Evolutionary conservation across 1,284 basidiomycete species (phyloP).

Genomic region (Mycosarcoma mackinlayi): DNA sequence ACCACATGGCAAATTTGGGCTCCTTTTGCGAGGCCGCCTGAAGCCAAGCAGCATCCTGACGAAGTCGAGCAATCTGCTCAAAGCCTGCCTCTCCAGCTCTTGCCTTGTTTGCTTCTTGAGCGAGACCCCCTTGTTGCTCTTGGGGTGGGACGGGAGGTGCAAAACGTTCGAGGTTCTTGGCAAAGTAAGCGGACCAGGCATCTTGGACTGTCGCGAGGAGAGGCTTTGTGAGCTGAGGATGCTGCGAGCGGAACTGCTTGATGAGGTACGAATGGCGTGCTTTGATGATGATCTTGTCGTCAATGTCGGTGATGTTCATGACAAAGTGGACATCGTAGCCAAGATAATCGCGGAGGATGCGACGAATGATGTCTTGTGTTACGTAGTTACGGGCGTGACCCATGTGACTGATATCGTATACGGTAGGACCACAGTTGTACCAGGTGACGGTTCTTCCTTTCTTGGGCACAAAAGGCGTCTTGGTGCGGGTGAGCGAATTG

Average conservation of each 20-base stretch:
- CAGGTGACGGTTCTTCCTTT: constrained; percentile 90
- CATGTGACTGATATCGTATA: constrained; percentile 98
- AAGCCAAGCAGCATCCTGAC: constrained; percentile 55
- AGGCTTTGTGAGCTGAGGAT: constrained; percentile 47
- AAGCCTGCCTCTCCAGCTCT: constrained; percentile 61
- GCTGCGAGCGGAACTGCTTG: constrained; percentile 61
- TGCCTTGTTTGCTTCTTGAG: constrained; percentile 39
- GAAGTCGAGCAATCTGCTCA: constrained; percentile 55
- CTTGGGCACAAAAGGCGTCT: constrained; percentile 80
- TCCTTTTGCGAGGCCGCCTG: constrained; percentile 50
- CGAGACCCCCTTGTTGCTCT: constrained; percentile 47
- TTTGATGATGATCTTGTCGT: constrained; percentile 84
- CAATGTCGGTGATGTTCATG: constrained; percentile 99
- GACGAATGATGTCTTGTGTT: constrained; percentile 92
- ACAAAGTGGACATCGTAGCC: constrained; percentile 98
- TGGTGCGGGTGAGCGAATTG: constrained; percentile 92
- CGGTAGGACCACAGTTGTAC: constrained; percentile 99
- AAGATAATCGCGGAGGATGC: constrained; percentile 95
- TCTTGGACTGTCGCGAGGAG: constrained; percentile 55
- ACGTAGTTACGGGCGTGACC: constrained; percentile 99
- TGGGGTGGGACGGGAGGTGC: constrained; percentile 61
- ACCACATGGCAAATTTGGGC: constrained; percentile 66
- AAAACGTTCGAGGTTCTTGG: constrained; percentile 56
- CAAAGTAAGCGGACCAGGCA: constrained; percentile 61
- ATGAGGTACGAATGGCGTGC: constrained; percentile 72